Conservation (phyloP, 306 rosid species). For the peach (Prunus persica) region DNA sequence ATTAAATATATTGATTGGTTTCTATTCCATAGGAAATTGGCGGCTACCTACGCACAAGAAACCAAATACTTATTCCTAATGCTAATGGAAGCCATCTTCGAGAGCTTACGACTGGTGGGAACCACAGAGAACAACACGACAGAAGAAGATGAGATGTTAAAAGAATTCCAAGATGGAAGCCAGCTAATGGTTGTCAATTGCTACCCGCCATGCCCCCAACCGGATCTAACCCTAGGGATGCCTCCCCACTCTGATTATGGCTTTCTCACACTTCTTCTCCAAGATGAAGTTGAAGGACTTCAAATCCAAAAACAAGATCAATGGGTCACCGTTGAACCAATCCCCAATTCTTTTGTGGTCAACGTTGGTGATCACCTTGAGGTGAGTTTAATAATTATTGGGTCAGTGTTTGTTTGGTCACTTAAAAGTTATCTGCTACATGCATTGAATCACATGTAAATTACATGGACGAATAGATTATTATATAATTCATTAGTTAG, state of each 20-base stretch:
- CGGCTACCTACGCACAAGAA: slow-evolving; percentile 62
- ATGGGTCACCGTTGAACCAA: slow-evolving; percentile 80
- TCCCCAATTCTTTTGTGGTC: slow-evolving; percentile 67
- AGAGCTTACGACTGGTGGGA: slow-evolving; percentile 59
- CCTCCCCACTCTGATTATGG: slow-evolving; percentile 97
- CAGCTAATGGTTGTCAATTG: slow-evolving; percentile 79
- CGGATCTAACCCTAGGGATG: slow-evolving; percentile 87
- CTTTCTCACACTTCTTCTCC: slow-evolving; percentile 80
- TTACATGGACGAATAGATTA: no score
- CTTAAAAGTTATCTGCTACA: not conserved
- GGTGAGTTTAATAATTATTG: slow-evolving; percentile 32
- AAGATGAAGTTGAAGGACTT: slow-evolving; percentile 76
- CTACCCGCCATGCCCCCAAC: slow-evolving; percentile 88
- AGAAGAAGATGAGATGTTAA: slow-evolving; percentile 35
- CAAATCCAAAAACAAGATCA: slow-evolving; percentile 59
- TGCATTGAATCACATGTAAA: no score
- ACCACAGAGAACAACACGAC: slow-evolving; percentile 17
- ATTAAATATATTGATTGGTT: not conserved
- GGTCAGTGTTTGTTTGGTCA: not conserved
- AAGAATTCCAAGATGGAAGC: slow-evolving; percentile 69
- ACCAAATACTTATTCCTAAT: slow-evolving; percentile 48
- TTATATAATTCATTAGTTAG: no score
- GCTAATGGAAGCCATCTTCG: slow-evolving; percentile 59
- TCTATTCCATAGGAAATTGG: slow-evolving; percentile 37
- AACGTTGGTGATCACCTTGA: slow-evolving; percentile 94